Conservation (phyloP, 352 stramenopile genomes). For the Phytopythium sindhum region DNA sequence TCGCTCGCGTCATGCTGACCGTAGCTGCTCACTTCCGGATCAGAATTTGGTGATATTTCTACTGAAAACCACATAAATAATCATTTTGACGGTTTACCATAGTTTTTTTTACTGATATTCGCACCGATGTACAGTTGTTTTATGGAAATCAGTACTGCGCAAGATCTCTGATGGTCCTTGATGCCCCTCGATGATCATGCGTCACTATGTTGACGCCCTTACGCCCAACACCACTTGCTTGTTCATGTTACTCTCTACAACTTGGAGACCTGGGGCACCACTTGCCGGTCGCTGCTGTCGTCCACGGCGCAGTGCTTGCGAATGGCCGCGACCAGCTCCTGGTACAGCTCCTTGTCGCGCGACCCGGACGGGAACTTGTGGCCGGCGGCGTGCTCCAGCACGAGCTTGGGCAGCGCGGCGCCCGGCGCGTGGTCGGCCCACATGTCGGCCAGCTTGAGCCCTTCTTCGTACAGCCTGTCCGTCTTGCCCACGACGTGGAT, state of each 20-base stretch:
- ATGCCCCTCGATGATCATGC: background rate
- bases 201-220: background rate
- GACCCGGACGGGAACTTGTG: constrained; percentile 30
- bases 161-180: background rate
- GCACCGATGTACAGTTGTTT: background rate
- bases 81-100: background rate
- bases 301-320: constrained; percentile 10
- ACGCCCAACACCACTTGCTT: background rate
- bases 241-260: background rate
- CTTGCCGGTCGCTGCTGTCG: background rate
- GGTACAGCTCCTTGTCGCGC: constrained; percentile 17
- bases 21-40: background rate
- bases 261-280: background rate
- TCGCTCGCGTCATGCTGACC: background rate
- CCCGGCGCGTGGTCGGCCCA: constrained; percentile 26
- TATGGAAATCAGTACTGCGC: background rate
- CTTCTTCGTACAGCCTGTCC: constrained; percentile 27
- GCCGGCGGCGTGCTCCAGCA: constrained; percentile 36
- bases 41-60: background rate
- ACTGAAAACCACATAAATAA: background rate
- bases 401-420: constrained; percentile 16
- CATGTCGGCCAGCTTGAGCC: constrained; percentile 25
- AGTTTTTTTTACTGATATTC: background rate
- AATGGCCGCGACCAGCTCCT: constrained; percentile 12
- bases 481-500: constrained; percentile 45